A percentile compares a stretch with the other conserved stretches of the same genome.
phyloP scores from a whole-genome alignment of 2,329 filamentous ascomycete species.

The Phoma sp. region DNA sequence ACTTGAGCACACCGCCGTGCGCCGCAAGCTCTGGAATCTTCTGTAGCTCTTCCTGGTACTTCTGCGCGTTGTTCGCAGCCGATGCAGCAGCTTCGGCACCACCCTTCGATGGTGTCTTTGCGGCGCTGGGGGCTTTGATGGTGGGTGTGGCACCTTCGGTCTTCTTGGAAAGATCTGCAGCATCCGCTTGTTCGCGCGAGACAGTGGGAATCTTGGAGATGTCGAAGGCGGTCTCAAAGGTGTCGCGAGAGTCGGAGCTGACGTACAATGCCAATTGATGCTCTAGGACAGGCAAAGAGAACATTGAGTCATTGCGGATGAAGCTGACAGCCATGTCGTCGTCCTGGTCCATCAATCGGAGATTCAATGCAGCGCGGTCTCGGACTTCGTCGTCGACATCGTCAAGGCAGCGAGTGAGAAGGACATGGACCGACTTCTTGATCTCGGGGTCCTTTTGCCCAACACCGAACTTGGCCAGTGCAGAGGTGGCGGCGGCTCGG shows the following conservation, averaged over 20 bases:
- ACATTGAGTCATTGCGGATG: conserved; percentile 97
- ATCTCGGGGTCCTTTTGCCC: conserved; percentile 94
- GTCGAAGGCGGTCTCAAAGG: conserved; percentile 86
- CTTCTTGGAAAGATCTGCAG: conserved; percentile 96
- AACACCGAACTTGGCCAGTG: conserved; percentile 95
- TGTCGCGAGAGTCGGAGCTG: conserved; percentile 85
- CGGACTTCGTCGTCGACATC: conserved; percentile 98
- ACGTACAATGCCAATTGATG: conserved; percentile 98
- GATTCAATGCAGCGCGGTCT: conserved; percentile 90
- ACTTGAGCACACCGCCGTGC: conserved; percentile 92
- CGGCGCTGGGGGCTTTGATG: conserved; percentile 87
- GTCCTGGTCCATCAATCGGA: conserved; percentile 88
- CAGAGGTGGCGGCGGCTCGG: conserved; percentile 91
- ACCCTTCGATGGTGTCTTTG: conserved; percentile 72
- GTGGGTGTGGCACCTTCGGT: conserved; percentile 90
- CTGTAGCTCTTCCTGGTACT: conserved; percentile 86
- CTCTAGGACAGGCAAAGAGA: conserved; percentile 91
- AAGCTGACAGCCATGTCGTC: conserved; percentile 86
- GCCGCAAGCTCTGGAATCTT: conserved; percentile 89
- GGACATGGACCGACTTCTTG: conserved; percentile 91
- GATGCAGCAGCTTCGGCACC: conserved; percentile 78
- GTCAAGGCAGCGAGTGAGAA: conserved; percentile 91
- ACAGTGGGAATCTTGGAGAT: conserved; percentile 90
- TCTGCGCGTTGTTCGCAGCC: conserved; percentile 80
- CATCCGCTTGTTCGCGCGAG: conserved; percentile 92